Evolutionary conservation across 768 basidiomycete species (phyloP).

Genomic region (Leccinellum albellum): DNA sequence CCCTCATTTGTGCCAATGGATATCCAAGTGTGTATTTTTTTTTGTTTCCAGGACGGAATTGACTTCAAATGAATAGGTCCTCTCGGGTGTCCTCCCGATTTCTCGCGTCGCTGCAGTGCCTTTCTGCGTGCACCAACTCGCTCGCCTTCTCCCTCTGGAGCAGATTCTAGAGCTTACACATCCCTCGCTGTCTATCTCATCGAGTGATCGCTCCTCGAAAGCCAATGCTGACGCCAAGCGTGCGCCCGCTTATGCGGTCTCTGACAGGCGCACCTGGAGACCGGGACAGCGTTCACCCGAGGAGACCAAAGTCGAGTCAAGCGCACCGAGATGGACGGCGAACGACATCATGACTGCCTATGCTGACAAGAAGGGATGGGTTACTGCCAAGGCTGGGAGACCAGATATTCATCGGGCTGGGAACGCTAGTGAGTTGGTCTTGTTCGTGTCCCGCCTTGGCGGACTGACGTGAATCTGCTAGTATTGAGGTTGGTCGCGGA

Average conservation of each 20-base stretch:
- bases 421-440: conserved; percentile 67
- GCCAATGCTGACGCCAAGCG: neutral
- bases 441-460: neutral
- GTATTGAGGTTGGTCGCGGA: conserved; percentile 84
- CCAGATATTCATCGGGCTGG: conserved; percentile 89
- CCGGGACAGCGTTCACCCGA: conserved; percentile 35
- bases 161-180: conserved; percentile 56
- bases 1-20: conserved; percentile 82
- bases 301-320: conserved; percentile 9
- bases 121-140: conserved; percentile 71
- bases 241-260: conserved; percentile 9
- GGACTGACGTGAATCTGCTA: conserved; percentile 25
- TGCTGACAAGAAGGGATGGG: conserved; percentile 73
- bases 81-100: conserved; percentile 71
- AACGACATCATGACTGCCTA: conserved; percentile 80
- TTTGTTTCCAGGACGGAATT: neutral
- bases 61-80: conserved; percentile 43
- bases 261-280: conserved; percentile 81
- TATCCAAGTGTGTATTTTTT: conserved; percentile 51
- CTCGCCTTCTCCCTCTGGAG: conserved; percentile 74
- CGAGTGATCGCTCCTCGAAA: neutral
- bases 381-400: conserved; percentile 88
- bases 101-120: conserved; percentile 81
- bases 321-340: conserved; percentile 63
- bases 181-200: conserved; percentile 34